Conservation (phyloP, 306 rosid species). For the Calophaca sinica region DNA sequence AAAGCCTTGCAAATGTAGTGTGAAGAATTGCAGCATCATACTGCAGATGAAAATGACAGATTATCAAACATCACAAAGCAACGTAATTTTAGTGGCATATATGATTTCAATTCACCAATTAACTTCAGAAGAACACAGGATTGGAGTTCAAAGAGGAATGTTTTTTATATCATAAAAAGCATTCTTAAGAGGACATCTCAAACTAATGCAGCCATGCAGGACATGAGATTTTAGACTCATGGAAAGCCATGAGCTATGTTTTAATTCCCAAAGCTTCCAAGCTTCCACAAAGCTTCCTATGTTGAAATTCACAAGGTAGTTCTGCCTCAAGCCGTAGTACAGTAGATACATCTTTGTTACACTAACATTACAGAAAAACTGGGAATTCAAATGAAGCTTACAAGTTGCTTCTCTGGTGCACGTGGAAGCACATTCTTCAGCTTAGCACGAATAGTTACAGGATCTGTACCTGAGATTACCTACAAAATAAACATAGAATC, state of each 20-base stretch:
- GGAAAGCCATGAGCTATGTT: constrained; percentile 14
- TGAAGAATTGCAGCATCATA: constrained; percentile 94
- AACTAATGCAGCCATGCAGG: constrained; percentile 11
- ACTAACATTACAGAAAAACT: constrained; percentile 4
- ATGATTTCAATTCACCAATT: constrained; percentile 10
- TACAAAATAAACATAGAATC: constrained; percentile 42
- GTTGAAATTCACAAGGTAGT: constrained; percentile 27
- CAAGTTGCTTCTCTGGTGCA: constrained; percentile 95
- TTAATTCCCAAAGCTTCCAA: constrained; percentile 24
- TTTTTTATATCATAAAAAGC: background rate
- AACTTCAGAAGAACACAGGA: constrained; percentile 21
- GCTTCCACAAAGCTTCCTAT: no score
- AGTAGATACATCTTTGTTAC: background rate
- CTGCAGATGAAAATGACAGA: constrained; percentile 55
- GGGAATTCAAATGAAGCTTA: constrained; percentile 51
- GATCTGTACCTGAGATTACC: constrained; percentile 95
- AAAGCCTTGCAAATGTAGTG: constrained; percentile 93
- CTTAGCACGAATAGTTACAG: constrained; percentile 75
- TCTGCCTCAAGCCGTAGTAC: constrained; percentile 8
- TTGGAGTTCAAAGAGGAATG: constrained; percentile 3
- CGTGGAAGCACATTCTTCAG: constrained; percentile 80
- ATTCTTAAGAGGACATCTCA: constrained; percentile 29
- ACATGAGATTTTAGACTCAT: constrained; percentile 32
- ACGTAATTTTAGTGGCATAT: constrained; percentile 22
- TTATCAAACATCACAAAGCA: constrained; percentile 39